These are phyloP conservation scores for Phytophthora europaea DNA, from an alignment of 352 stramenopile genomes.

Conservation along the genomic window DNA sequence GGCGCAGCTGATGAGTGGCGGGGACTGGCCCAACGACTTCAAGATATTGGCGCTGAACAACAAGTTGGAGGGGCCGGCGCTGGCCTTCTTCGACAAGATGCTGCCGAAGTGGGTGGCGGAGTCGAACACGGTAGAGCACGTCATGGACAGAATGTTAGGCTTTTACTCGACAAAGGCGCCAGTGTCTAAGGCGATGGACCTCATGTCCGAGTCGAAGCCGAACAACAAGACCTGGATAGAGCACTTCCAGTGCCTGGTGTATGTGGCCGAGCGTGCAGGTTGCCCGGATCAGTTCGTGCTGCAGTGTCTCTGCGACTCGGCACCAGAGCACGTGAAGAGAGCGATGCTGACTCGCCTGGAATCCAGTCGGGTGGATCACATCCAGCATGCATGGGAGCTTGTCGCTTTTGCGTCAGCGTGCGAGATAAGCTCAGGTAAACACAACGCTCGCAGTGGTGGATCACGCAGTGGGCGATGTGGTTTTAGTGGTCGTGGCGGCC, in stretches of 20 bases:
- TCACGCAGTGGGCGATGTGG: too few relatives aligned
- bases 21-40: neutral
- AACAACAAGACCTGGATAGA: conserved; percentile 5
- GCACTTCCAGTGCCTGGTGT: conserved; percentile 17
- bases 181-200: neutral
- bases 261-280: neutral
- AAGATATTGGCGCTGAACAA: neutral
- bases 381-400: too few relatives aligned
- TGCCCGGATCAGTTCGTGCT: conserved; percentile 7
- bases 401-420: too few relatives aligned
- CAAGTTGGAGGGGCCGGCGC: neutral
- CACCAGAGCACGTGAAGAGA: neutral
- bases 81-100: neutral
- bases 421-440: too few relatives aligned
- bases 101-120: neutral
- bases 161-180: neutral
- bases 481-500: too few relatives aligned
- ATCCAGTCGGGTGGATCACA: too few relatives aligned
- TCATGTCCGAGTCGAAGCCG: neutral
- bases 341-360: too few relatives aligned
- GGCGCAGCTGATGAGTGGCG: neutral
- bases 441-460: too few relatives aligned
- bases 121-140: neutral
- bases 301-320: conserved; percentile 6
- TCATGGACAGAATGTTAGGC: neutral